Base-by-base conservation (phyloP, 768 basidiomycete genomes). In the Plicaturopsis crispa region DNA sequence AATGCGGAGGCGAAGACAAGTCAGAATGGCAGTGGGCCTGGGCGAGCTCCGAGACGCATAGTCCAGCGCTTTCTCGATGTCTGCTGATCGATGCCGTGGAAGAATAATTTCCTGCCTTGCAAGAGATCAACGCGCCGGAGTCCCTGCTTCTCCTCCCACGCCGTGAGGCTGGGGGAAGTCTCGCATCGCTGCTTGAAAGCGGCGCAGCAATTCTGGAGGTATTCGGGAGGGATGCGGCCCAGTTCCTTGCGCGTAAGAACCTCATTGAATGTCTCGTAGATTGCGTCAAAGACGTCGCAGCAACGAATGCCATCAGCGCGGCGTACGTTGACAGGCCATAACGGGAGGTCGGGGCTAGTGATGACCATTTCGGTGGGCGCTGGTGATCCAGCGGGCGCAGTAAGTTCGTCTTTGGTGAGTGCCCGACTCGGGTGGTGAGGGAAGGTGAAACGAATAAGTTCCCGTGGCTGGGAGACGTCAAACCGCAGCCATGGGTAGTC, bases 81-180 rank as follows among this genome's bases (percentile, higher is more conserved):
- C 33, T 55, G 51, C 39, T 62, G 66, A 5, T 61, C 60, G 43
- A 81, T 48, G 21, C 74, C 75, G 33, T 65, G 65, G 53, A 80
- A 81, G 38, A 77, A 51, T n/a, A n/a, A n/a, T 19, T 73, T 70
- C 38, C 55, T 69, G 6, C 74, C 72, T 17, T 62, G 50, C 39
- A 81, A 55, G 23, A 75, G 51, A 42, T 83, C 80, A 34, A 80
- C 67, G 13, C 80, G 67, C 38, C 67, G 62, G 56, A 77, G 63
- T 5, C 78, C 79, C 33, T 65, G 56, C 22, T 56, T 53, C 43
- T 65, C 62, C 40, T 68, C 70, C 38, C 54, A 62, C 36, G 60
- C 61, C 12, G 61, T 56, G 35, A 67, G 45, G 21, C 66, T 67
- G 2, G 65, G 63, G 21, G 59, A 57, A 35, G 70, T 64, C 23